Evolutionary conservation across 2,329 filamentous ascomycete genomes (phyloP), one percentile per base, ranked within the genome.

Genomic region (Claviceps sp.): DNA sequence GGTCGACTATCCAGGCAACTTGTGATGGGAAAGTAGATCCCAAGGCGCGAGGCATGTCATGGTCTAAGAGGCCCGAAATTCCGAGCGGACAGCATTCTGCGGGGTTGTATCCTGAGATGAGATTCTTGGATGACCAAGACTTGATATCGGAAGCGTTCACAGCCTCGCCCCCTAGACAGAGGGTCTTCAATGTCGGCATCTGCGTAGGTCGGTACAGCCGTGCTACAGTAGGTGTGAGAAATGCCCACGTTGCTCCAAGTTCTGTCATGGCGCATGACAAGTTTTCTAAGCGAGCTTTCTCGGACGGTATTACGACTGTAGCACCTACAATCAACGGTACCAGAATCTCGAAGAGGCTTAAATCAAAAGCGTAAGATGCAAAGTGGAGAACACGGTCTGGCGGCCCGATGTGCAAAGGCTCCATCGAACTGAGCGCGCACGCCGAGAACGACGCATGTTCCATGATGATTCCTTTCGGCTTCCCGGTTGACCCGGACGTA

Each of bases 401-500:
- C 9, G 42, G 16, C 29, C 11, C 3, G 34, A 51, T 47, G 4
- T 36, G 34, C 9, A 52, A 48, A 6, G 13, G 26, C 7, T 34
- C 40, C 4, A 47, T 40, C n/a, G 46, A 48, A 29, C 38, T 49
- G 7, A 47, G 50, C 9, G 51, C 44, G 16, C 48, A 49, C n/a
- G 53, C 45, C n/a, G 48, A 45, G 38, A 54, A 39, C 4, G 47
- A 36, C 8, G 48, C 47, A 38, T 54, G 53, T 23, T 52, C 44
- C 16, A 54, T 45, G 3, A 52, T 20, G 11, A 57, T 44, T 2
- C 56, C 73, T 62, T 76, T 78, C 1, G 75, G 75, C 22, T 62
- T 63, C 4, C 75, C 75, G 0, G 75, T 77, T n/a, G 70, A 75
- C 11, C 75, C 75, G 5, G 73, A 76, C 20, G 75, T 78, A 55